Conservation (phyloP, 2,329 filamentous ascomycete genomes). For the Ophiostoma ulmi region DNA sequence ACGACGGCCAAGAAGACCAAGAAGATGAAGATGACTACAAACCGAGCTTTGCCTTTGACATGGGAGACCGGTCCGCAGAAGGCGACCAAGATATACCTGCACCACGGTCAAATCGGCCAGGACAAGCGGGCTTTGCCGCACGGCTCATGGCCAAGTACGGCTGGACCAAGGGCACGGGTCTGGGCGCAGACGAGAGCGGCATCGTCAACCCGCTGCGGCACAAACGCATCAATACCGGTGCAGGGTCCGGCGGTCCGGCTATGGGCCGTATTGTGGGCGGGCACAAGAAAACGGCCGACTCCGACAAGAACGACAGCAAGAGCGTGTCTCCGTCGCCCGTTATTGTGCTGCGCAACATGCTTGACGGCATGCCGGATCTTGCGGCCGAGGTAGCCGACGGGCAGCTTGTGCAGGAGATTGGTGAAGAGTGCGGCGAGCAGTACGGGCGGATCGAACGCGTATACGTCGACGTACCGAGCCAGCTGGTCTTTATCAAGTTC, state of each 20-base stretch:
- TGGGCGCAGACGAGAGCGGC: conserved; percentile 75
- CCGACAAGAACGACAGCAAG: conserved; percentile 29
- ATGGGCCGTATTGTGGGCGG: conserved; percentile 69
- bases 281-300: conserved; percentile 44
- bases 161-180: conserved; percentile 80
- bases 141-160: conserved; percentile 91
- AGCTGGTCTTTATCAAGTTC: conserved; percentile 88
- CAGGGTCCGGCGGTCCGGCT: conserved; percentile 68
- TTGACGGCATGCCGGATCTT: conserved; percentile 73
- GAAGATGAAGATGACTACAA: conserved; percentile 21
- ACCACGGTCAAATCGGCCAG: conserved; percentile 59
- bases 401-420: conserved; percentile 81
- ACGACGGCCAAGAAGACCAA: conserved; percentile 9
- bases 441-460: conserved; percentile 80
- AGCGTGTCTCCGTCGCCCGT: conserved; percentile 56
- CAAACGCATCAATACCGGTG: conserved; percentile 79
- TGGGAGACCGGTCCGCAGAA: neutral
- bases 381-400: conserved; percentile 69
- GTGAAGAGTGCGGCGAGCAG: conserved; percentile 77
- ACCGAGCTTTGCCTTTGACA: conserved; percentile 7
- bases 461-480: conserved; percentile 60
- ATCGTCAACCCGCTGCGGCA: conserved; percentile 83
- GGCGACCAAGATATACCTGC: conserved; percentile 27
- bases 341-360: conserved; percentile 76
- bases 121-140: conserved; percentile 78